Evolutionary conservation across 2,329 filamentous ascomycete genomes (phyloP).

Genomic region (Talaromyces albobiverticillius): DNA sequence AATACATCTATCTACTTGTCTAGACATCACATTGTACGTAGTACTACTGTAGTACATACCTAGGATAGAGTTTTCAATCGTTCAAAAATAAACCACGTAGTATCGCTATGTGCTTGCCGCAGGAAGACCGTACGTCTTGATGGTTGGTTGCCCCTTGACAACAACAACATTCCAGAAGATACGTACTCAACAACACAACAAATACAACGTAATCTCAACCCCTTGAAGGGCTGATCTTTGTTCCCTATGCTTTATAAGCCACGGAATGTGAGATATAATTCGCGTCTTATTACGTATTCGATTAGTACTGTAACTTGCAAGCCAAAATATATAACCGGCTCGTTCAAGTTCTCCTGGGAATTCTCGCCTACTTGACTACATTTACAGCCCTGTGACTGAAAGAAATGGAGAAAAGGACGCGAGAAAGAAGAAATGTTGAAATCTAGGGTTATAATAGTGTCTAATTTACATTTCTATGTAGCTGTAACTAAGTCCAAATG

Average conservation of each 20-base stretch:
- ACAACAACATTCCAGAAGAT: neutral
- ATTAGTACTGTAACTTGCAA: neutral
- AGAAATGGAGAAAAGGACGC: neutral
- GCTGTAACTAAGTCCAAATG: too few species aligned
- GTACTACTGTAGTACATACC: too few species aligned
- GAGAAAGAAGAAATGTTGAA: neutral
- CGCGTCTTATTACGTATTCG: neutral
- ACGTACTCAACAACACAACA: too few species aligned
- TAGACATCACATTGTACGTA: too few species aligned
- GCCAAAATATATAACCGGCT: neutral
- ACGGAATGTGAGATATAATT: neutral
- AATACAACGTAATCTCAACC: neutral
- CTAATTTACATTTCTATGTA: too few species aligned
- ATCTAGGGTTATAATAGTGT: neutral
- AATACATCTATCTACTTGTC: neutral
- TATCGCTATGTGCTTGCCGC: too few species aligned
- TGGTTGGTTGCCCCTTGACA: neutral
- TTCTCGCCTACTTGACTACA: neutral
- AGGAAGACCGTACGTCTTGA: neutral
- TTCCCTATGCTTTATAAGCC: neutral
- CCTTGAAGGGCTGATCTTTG: neutral
- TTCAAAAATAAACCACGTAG: too few species aligned
- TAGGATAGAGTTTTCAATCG: too few species aligned
- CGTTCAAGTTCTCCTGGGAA: neutral
- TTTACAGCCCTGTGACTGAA: neutral